These are phyloP conservation scores for Ogataea wickerhamii DNA, from an alignment of 805 yeast species.

Conservation along the genomic window DNA sequence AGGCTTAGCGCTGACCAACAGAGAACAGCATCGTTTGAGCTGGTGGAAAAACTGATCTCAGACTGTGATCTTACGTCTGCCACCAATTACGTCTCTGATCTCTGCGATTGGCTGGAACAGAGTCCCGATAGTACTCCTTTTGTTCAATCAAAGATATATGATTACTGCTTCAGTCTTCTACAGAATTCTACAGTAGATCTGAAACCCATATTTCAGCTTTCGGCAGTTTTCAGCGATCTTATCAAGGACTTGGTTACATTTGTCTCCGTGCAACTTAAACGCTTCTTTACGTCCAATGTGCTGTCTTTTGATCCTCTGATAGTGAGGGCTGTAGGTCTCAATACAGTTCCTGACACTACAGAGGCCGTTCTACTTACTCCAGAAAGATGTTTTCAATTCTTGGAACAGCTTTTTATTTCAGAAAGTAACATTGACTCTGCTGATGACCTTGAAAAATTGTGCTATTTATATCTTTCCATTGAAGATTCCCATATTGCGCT, in stretches of 20 bases:
- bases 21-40: neutral
- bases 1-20: neutral
- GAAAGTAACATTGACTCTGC: slow-evolving; percentile 3
- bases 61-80: neutral
- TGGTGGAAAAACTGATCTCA: neutral
- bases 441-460: slow-evolving; percentile 23
- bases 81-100: neutral
- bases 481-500: slow-evolving; percentile 38
- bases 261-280: neutral
- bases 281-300: neutral
- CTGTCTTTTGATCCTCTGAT: neutral
- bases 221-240: neutral
- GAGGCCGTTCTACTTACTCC: neutral
- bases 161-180: neutral
- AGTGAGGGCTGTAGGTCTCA: neutral
- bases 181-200: neutral
- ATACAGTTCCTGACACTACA: neutral
- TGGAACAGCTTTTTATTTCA: slow-evolving; percentile 35
- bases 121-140: neutral
- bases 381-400: slow-evolving; percentile 31
- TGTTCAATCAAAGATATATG: neutral
- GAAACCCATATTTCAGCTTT: neutral
- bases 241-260: neutral
- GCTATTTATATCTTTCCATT: slow-evolving; percentile 35
- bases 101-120: neutral